Percentiles rank a stretch among this genome's conserved stretches.
These are phyloP conservation scores for Actinomortierella wolfii DNA, from an alignment of 371 early-diverging fungal genomes.

Conservation along the genomic window DNA sequence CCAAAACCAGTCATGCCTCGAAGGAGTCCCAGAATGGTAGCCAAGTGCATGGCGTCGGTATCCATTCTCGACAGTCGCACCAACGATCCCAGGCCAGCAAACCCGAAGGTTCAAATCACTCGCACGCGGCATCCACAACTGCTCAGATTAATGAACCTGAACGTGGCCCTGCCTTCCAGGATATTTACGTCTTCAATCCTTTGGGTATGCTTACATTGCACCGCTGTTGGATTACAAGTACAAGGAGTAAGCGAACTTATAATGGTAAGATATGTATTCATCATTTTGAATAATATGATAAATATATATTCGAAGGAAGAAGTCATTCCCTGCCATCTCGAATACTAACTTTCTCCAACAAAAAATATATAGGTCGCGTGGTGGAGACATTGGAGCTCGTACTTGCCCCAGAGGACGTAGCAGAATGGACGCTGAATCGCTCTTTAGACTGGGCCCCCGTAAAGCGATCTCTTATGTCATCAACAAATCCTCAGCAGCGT, in stretches of 20 bases:
- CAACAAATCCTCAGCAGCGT: too few species aligned
- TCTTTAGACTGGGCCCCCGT: constrained; percentile 53
- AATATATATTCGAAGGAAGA: too few species aligned
- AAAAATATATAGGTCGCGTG: constrained; percentile 39
- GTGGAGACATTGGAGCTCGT: constrained; percentile 57
- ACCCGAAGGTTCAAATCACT: too few species aligned
- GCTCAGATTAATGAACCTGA: constrained; percentile 15
- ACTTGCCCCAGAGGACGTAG: constrained; percentile 61
- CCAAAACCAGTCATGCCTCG: too few species aligned
- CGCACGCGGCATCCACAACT: too few species aligned
- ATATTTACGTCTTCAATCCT: constrained; percentile 65
- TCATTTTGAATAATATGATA: background rate
- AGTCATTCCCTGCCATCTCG: too few species aligned
- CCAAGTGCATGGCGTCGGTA: too few species aligned
- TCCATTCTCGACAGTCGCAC: too few species aligned
- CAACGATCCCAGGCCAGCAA: too few species aligned
- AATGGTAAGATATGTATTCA: constrained; percentile 26
- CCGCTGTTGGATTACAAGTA: constrained; percentile 63
- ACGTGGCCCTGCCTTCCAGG: constrained; percentile 55
- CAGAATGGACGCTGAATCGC: constrained; percentile 63
- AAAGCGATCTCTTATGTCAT: constrained; percentile 15
- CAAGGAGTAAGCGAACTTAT: constrained; percentile 53
- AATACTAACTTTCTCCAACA: too few species aligned
- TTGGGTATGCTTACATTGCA: constrained; percentile 60
- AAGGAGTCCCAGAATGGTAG: too few species aligned